These are phyloP conservation scores for Tephrocybe rancida DNA, from an alignment of 768 basidiomycete species.

Conservation along the genomic window DNA sequence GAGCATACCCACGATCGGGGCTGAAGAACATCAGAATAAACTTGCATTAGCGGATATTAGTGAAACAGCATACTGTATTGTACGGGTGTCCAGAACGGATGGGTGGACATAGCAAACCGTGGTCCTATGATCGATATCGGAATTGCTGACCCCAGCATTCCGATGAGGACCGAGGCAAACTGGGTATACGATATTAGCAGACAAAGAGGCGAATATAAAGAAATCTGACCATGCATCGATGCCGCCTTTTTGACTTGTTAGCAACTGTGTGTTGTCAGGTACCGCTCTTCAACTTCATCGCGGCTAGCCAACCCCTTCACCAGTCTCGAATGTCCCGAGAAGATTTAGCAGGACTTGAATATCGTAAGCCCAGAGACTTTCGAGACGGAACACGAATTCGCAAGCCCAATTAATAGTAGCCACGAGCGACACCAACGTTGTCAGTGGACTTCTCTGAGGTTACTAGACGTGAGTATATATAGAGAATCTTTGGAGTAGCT, in stretches of 20 bases:
- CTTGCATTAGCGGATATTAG: neutral
- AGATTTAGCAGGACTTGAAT: slow-evolving; percentile 66
- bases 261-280: slow-evolving; percentile 47
- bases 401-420: no score
- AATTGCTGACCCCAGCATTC: slow-evolving; percentile 75
- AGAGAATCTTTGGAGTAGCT: no score
- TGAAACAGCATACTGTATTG: slow-evolving; percentile 63
- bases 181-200: slow-evolving; percentile 21
- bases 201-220: neutral
- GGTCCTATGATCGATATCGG: slow-evolving; percentile 80
- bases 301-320: slow-evolving; percentile 42
- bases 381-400: slow-evolving; percentile 36
- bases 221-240: slow-evolving; percentile 66
- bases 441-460: no score
- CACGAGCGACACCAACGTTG: no score
- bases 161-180: slow-evolving; percentile 69
- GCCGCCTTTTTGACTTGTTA: slow-evolving; percentile 78
- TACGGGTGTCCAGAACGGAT: slow-evolving; percentile 83
- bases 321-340: slow-evolving; percentile 77
- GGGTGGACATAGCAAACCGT: slow-evolving; percentile 72
- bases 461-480: no score
- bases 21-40: slow-evolving; percentile 33
- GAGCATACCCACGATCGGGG: slow-evolving; percentile 86
- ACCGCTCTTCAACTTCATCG: neutral
- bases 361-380: neutral